Evolutionary conservation across 257 asterid species (phyloP).

Genomic region (Solanum peruvianum): DNA sequence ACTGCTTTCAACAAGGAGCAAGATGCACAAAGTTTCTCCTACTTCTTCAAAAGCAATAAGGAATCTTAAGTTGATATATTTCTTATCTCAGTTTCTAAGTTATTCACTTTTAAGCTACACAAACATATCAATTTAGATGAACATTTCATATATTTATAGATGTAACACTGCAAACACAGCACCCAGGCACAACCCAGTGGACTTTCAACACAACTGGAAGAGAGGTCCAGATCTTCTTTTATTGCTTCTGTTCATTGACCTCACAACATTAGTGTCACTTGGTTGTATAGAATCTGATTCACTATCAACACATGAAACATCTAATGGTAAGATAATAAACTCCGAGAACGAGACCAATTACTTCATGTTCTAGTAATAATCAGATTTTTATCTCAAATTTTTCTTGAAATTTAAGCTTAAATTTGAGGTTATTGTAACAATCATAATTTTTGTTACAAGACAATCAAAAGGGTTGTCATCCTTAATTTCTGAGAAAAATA

Average conservation of each 20-base stretch:
- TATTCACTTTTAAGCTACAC: slow-evolving; percentile 57
- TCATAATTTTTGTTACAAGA: no score
- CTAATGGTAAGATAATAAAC: slow-evolving; percentile 37
- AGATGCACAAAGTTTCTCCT: slow-evolving; percentile 50
- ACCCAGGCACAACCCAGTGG: slow-evolving; percentile 78
- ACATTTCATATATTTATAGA: slow-evolving; percentile 47
- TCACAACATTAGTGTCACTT: slow-evolving; percentile 24
- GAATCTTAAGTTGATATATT: slow-evolving; percentile 53
- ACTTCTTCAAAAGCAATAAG: slow-evolving; percentile 41
- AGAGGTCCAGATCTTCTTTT: slow-evolving; percentile 54
- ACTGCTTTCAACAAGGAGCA: slow-evolving; percentile 12
- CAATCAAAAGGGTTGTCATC: no score
- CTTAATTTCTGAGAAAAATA: no score
- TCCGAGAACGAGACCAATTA: slow-evolving; percentile 48
- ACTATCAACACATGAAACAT: no score
- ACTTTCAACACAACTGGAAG: slow-evolving; percentile 90
- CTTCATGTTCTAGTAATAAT: slow-evolving; percentile 49
- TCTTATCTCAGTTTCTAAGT: slow-evolving; percentile 72
- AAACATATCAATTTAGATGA: slow-evolving; percentile 2
- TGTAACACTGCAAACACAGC: slow-evolving; percentile 44
- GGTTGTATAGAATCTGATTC: slow-evolving; percentile 36
- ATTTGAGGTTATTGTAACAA: background rate
- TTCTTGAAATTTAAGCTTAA: slow-evolving; percentile 3
- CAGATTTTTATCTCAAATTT: slow-evolving; percentile 10
- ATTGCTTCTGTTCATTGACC: slow-evolving; percentile 4